Percentiles rank a stretch among this genome's conserved stretches.
Evolutionary conservation across 2,329 filamentous ascomycete species (phyloP).

Genomic region (Cladophialophora exuberans): DNA sequence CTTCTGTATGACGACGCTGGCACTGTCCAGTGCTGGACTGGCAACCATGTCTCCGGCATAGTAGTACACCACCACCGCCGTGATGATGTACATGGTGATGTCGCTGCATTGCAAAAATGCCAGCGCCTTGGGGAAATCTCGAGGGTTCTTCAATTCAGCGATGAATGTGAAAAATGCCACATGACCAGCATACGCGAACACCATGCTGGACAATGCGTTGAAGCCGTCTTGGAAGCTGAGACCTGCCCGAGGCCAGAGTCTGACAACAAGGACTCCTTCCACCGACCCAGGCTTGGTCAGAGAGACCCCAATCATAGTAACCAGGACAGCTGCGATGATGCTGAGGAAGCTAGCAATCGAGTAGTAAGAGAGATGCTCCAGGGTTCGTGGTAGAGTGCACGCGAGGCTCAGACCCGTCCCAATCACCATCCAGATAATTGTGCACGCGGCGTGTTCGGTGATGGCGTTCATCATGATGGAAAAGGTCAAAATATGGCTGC

Average conservation of each 20-base stretch:
- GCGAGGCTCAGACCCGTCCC: constrained; percentile 62
- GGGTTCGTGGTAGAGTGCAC: constrained; percentile 63
- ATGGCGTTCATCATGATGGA: constrained; percentile 69
- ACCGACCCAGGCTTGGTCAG: constrained; percentile 49
- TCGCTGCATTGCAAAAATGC: constrained; percentile 63
- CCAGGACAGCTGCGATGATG: constrained; percentile 64
- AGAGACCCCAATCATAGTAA: constrained; percentile 69
- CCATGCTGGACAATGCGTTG: constrained; percentile 67
- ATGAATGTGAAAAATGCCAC: constrained; percentile 71
- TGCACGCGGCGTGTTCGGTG: constrained; percentile 64
- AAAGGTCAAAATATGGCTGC: constrained; percentile 71
- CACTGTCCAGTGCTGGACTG: constrained; percentile 69
- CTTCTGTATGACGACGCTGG: constrained; percentile 60
- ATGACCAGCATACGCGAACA: constrained; percentile 69
- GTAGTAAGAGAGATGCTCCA: constrained; percentile 65
- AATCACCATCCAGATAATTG: constrained; percentile 64
- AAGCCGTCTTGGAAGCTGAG: constrained; percentile 60
- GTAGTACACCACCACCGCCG: constrained; percentile 69
- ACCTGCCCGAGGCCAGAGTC: constrained; percentile 43
- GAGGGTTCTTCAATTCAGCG: constrained; percentile 64
- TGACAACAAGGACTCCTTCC: constrained; percentile 74
- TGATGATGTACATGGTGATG: constrained; percentile 65
- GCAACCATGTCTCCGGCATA: constrained; percentile 65
- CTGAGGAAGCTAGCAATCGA: constrained; percentile 67
- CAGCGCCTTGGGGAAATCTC: constrained; percentile 66